Evolutionary conservation across 495 filamentous ascomycete genomes (phyloP), one percentile per base, ranked within the genome.

Genomic region (Hypoxylon lenormandii): DNA sequence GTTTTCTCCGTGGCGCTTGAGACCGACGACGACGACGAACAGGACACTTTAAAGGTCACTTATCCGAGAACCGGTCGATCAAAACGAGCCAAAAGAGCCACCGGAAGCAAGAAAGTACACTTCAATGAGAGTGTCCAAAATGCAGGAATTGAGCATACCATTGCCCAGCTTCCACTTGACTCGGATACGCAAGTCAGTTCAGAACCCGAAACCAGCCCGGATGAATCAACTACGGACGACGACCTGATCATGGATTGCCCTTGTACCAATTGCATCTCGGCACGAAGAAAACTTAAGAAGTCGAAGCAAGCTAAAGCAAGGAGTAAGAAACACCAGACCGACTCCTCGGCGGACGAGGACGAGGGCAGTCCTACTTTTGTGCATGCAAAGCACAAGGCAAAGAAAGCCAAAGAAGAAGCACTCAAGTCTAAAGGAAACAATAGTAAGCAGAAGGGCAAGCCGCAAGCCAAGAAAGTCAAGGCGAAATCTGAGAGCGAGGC

Each of bases 1-100:
- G 66, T 79, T 18, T 61, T 78, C 38, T 64, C 62, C 6, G 37
- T 80, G 13, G 73, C 77, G 23, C 40, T 83, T 5, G 50, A 74
- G 12, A 80, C 80, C 8, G 78, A 83, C 50, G 79, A 82, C 30
- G 76, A 78, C 66, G 7, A 67, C 74, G 30, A 67, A 72, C 13
- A n/a, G n/a, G 80, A 83, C 26, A 64, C 64, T 6, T 33, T 81
- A 28, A 69, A 70, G 1, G 16, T 83, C n/a, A 75, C 75, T 4
- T 78, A 77, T 37, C 81, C 81, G 8, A 69, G 62, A 47, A 58
- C 54, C 36, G 72, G 69, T 16, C 62, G 26, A 19, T n/a, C 12
- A 1, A 28, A 13, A 1, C 53, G 19, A 18, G 11, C 6, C 22
- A 16, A n/a, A 5, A 38, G 19, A 28, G 15, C 22, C 4, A 45